phyloP scores from a whole-genome alignment of 108 stramenopile species.

The Parmales sp. region DNA sequence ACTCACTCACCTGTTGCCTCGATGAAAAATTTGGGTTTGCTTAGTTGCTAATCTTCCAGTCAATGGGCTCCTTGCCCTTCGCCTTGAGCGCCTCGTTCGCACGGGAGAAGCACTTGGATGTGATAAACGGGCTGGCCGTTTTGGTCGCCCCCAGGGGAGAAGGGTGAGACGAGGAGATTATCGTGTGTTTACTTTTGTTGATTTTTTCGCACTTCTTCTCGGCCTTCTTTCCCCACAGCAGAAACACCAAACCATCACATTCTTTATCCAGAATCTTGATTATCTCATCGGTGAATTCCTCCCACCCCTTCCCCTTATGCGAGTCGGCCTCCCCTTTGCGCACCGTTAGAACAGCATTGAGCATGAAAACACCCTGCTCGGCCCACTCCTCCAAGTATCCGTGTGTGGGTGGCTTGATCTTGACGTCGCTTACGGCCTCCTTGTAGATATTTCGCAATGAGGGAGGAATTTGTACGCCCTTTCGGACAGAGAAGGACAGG shows the following conservation, averaged over 20 bases:
- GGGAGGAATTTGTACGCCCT: conserved; percentile 67
- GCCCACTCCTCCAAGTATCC: conserved; percentile 74
- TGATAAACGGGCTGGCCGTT: conserved; percentile 78
- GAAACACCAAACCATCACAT: conserved; percentile 70
- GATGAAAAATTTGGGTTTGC: too few species aligned
- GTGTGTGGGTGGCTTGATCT: conserved; percentile 32
- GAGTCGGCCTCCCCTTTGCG: conserved; percentile 70
- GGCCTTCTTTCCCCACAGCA: conserved; percentile 97
- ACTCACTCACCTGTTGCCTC: too few species aligned
- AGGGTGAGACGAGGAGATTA: conserved; percentile 77
- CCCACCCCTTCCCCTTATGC: conserved; percentile 90
- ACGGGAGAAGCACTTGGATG: conserved; percentile 75
- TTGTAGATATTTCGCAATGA: conserved; percentile 89
- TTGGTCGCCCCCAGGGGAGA: conserved; percentile 83
- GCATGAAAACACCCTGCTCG: conserved; percentile 85
- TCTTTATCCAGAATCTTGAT: conserved; percentile 41
- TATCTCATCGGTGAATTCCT: conserved; percentile 83
- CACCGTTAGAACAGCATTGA: conserved; percentile 93
- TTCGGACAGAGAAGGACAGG: conserved; percentile 67
- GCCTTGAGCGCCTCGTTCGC: conserved; percentile 71
- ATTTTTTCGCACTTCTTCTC: conserved; percentile 39
- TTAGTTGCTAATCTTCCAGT: too few species aligned
- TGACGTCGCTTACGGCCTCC: conserved; percentile 39
- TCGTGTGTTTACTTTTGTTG: conserved; percentile 31
- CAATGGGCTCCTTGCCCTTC: conserved; percentile 53